phyloP scores from a whole-genome alignment of 2,329 filamentous ascomycete genomes.

The Westerdykella sp. region DNA sequence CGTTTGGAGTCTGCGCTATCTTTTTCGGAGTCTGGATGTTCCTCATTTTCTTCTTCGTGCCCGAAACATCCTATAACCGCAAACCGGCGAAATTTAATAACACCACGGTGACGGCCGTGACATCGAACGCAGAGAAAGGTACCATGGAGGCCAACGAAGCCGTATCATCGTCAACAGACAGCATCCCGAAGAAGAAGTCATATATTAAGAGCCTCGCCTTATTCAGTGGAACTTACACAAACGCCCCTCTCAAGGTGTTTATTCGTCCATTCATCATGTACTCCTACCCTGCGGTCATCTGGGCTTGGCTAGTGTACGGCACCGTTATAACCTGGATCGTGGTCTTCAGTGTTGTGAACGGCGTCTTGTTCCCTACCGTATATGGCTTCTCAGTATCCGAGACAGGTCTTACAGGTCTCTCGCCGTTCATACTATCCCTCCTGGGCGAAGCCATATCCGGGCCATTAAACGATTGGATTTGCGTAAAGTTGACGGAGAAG shows the following conservation, averaged over 20 bases:
- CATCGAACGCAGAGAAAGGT: slow-evolving; percentile 4
- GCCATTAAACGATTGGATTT: slow-evolving; percentile 42
- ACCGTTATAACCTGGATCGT: slow-evolving; percentile 22
- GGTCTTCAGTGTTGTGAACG: slow-evolving; percentile 8
- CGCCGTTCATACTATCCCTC: slow-evolving; percentile 45
- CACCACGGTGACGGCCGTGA: slow-evolving; percentile 6
- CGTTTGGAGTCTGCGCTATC: slow-evolving; percentile 38
- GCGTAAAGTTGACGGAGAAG: slow-evolving; percentile 18
- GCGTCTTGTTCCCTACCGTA: slow-evolving; percentile 32
- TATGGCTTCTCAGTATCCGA: slow-evolving; percentile 46
- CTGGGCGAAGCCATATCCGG: slow-evolving; percentile 43
- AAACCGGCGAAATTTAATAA: slow-evolving; percentile 4
- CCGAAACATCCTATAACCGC: slow-evolving; percentile 24
- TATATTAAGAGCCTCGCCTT: slow-evolving; percentile 22
- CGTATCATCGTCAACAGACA: not conserved
- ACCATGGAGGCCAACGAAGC: slow-evolving; percentile 12
- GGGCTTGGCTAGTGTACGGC: slow-evolving; percentile 41
- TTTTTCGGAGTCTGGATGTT: slow-evolving; percentile 30
- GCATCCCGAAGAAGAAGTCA: slow-evolving; percentile 13
- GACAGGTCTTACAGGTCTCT: slow-evolving; percentile 48
- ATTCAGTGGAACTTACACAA: slow-evolving; percentile 29
- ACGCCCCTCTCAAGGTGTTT: slow-evolving; percentile 30
- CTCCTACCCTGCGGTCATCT: slow-evolving; percentile 35
- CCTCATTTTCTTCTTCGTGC: slow-evolving; percentile 25
- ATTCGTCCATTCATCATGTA: slow-evolving; percentile 33